phyloP scores from a whole-genome alignment of 208 protist genomes.

The Entamoeba invadens region DNA sequence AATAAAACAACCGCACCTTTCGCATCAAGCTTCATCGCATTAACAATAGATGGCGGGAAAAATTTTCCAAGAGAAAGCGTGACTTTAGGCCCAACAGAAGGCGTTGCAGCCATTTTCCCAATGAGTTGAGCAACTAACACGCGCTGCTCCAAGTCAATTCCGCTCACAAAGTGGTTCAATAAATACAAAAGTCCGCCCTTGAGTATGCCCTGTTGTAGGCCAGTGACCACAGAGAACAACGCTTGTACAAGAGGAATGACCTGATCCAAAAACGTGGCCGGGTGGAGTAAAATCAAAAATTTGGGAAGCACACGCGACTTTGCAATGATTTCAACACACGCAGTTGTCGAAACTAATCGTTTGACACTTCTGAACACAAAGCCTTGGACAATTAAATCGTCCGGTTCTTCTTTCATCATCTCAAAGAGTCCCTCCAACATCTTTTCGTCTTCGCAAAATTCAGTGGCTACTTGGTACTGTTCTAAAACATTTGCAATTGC shows the following conservation, averaged over 20 bases:
- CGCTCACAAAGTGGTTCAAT: neutral
- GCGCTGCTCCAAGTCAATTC: neutral
- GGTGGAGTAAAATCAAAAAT: neutral
- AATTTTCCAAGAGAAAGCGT: neutral
- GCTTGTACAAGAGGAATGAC: neutral
- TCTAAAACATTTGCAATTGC: neutral
- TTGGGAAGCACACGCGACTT: neutral
- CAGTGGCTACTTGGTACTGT: neutral
- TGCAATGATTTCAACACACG: neutral
- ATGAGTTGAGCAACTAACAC: neutral
- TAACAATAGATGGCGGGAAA: neutral
- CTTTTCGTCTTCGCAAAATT: neutral
- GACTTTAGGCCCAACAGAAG: neutral
- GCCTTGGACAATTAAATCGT: neutral
- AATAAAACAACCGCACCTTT: neutral
- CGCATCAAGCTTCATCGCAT: neutral
- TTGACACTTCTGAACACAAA: neutral
- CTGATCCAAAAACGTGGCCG: neutral
- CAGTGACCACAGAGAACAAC: neutral
- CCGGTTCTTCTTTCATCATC: neutral
- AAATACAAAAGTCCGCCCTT: neutral
- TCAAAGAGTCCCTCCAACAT: neutral
- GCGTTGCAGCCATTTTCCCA: neutral
- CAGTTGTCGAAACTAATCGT: neutral
- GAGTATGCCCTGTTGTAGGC: neutral